phyloP scores from a whole-genome alignment of 1,139 yeast species.

The Yamadazyma diospyri region DNA sequence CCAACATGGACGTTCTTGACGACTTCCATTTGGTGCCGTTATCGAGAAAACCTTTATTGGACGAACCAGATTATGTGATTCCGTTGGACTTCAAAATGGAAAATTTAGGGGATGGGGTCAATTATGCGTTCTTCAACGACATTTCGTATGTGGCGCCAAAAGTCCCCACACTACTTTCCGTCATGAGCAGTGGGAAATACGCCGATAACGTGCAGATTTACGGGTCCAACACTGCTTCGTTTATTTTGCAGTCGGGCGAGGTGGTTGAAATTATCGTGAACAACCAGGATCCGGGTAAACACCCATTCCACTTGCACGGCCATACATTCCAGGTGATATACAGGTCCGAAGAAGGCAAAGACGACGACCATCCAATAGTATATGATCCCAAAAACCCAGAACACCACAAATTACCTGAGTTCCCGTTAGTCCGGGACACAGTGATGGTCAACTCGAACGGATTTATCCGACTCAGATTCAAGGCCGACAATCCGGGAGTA shows the following conservation, averaged over 20 bases:
- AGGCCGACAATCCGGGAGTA: slow-evolving; percentile 59
- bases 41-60: slow-evolving; percentile 46
- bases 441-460: slow-evolving; percentile 65
- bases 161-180: slow-evolving; percentile 79
- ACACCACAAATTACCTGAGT: slow-evolving; percentile 33
- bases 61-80: slow-evolving; percentile 65
- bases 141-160: slow-evolving; percentile 73
- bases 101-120: slow-evolving; percentile 75
- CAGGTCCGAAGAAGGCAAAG: slow-evolving; percentile 32
- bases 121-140: slow-evolving; percentile 89
- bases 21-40: slow-evolving; percentile 65
- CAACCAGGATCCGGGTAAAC: slow-evolving; percentile 72
- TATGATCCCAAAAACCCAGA: slow-evolving; percentile 34
- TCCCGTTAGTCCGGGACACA: slow-evolving; percentile 72
- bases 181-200: slow-evolving; percentile 55
- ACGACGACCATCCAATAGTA: slow-evolving; percentile 32
- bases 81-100: slow-evolving; percentile 71
- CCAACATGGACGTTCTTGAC: slow-evolving; percentile 50
- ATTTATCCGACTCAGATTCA: slow-evolving; percentile 56
- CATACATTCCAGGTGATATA: slow-evolving; percentile 64
- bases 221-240: slow-evolving; percentile 76
- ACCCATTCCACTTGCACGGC: slow-evolving; percentile 89
- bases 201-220: slow-evolving; percentile 48
- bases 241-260: slow-evolving; percentile 67
- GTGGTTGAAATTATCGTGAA: slow-evolving; percentile 65